Evolutionary conservation across 805 yeast species (phyloP), one percentile per base, ranked within the genome.

Genomic region (Metschnikowia reukaufii): DNA sequence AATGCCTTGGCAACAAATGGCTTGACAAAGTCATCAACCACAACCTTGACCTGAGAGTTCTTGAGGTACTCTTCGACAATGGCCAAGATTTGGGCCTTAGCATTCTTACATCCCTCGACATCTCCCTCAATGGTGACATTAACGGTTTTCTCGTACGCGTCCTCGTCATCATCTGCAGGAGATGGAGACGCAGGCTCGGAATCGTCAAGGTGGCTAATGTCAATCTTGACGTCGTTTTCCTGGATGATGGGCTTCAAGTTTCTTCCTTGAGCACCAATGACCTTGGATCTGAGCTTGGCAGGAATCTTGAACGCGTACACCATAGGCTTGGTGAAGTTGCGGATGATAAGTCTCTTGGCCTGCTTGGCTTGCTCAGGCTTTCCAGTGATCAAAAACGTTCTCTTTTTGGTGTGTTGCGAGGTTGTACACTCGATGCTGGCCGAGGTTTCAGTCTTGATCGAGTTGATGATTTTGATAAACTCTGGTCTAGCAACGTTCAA

Each of bases 211-310:
- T 60, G 57, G 49, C 82, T 85, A 58, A 91, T 83, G 58, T 87
- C 87, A 55, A 91, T 81, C 55, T 76, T 86, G 44, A 83, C 83
- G 41, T 81, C 84, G 40, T 87, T 78, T 31, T 77, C 72, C 44
- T 78, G 85, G 40, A 86, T 76, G 54, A 91, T 87, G 48, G 94
- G 91, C 64, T 82, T 87, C 67, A 91, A 79, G 50, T 76, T 84
- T 57, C 77, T 79, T 63, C 98, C 98, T 63, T 84, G 87, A 36
- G 91, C 77, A 49, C 98, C 98, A 67, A 91, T 91, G 48, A 91
- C 80, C 41, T 80, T 78, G 6, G 95, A 78, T 66, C 94, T 80
- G 48, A 88, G 76, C 55, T 79, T 80, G 12, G 91, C 79, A 27
- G 98, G 97, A 44, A 91, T 79, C 25, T 75, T 63, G 61, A 91